These are phyloP conservation scores for Morella rubra DNA, from an alignment of 306 rosid genomes.

Conservation along the genomic window DNA sequence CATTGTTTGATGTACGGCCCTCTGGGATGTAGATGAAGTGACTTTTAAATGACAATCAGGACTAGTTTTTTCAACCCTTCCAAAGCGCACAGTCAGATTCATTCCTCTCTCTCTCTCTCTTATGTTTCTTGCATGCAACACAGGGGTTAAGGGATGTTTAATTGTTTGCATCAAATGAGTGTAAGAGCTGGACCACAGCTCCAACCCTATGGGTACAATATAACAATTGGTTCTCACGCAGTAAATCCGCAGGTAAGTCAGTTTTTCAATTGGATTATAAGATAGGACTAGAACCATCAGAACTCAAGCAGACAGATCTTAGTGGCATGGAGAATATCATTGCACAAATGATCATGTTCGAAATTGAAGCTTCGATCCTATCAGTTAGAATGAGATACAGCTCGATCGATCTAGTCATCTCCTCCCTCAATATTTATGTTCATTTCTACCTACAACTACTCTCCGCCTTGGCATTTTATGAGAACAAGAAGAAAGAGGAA, in stretches of 20 bases:
- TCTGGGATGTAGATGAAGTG: constrained; percentile 48
- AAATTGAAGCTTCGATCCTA: not conserved
- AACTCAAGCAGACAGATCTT: not conserved
- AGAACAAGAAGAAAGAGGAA: not conserved
- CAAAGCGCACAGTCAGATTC: constrained; percentile 38
- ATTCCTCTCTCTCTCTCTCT: not conserved
- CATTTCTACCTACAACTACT: not conserved
- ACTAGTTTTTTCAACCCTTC: constrained; percentile 37
- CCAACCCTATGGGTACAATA: not conserved
- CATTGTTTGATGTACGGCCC: constrained; percentile 19
- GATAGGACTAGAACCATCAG: not conserved
- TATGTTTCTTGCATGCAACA: constrained; percentile 19
- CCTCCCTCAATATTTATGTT: not conserved
- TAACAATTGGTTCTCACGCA: not conserved
- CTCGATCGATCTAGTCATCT: not conserved
- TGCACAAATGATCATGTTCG: not conserved
- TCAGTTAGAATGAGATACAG: not conserved
- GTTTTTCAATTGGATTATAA: not conserved
- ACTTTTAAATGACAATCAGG: constrained; percentile 43
- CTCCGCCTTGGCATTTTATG: not conserved
- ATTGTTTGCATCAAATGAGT: not conserved
- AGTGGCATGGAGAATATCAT: not conserved
- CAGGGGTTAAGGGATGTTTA: not conserved
- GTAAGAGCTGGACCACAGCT: not conserved
- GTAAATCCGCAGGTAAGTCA: not conserved